Percentiles rank a stretch among this genome's conserved stretches.
These are phyloP conservation scores for Capsicum rhomboideum DNA, from an alignment of 257 asterid species.

Conservation along the genomic window DNA sequence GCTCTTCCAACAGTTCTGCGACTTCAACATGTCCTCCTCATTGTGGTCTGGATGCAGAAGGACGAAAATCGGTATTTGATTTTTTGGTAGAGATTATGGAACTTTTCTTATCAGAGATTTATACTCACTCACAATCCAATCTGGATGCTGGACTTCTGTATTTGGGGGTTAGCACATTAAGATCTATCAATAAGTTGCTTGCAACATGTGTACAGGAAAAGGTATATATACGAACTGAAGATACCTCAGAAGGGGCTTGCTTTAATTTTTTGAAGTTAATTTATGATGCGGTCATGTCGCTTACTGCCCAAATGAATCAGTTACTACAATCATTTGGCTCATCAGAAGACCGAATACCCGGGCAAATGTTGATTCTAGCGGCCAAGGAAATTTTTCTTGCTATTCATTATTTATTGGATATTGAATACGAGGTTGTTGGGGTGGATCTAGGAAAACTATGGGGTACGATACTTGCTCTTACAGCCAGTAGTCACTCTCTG, in stretches of 20 bases:
- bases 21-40: conserved; percentile 14
- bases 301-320: conserved; percentile 39
- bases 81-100: conserved; percentile 71
- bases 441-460: conserved; percentile 77
- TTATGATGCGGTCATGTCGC: conserved; percentile 42
- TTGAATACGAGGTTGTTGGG: conserved; percentile 75
- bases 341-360: conserved; percentile 24
- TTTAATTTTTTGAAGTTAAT: conserved; percentile 49
- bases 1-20: conserved; percentile 8
- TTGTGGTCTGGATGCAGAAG: conserved; percentile 42
- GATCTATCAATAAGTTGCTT: conserved; percentile 56
- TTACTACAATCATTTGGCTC: conserved; percentile 17
- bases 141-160: conserved; percentile 20
- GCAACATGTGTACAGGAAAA: conserved; percentile 40
- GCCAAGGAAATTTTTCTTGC: conserved; percentile 56
- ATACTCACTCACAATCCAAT: conserved; percentile 31
- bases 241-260: conserved; percentile 71
- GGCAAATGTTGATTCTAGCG: conserved; percentile 38
- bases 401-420: conserved; percentile 50
- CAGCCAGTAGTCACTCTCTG: conserved; percentile 38
- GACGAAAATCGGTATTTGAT: conserved; percentile 47
- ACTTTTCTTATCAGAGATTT: conserved; percentile 42
- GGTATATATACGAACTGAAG: conserved; percentile 60
- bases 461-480: conserved; percentile 47
- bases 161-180: conserved; percentile 36